These are phyloP conservation scores for Epichloe scottii DNA, from an alignment of 2,329 filamentous ascomycete species.

Conservation along the genomic window DNA sequence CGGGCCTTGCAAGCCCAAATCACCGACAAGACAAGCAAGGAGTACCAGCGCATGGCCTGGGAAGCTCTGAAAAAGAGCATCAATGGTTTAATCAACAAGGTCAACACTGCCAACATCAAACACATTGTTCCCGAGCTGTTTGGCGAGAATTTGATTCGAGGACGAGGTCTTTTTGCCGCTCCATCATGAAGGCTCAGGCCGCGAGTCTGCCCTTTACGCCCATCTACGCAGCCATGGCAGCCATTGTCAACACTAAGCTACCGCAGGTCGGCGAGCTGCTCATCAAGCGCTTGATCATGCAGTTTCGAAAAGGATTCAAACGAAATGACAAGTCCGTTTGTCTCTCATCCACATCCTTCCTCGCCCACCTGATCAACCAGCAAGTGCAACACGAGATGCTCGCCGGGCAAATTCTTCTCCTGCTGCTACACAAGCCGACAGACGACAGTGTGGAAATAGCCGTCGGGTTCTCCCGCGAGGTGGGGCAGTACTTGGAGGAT, in stretches of 20 bases:
- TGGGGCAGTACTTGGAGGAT: conserved; percentile 87
- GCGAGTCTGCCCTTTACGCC: conserved; percentile 92
- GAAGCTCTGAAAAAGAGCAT: conserved; percentile 98
- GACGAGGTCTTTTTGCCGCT: conserved; percentile 81
- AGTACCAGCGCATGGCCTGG: conserved; percentile 99
- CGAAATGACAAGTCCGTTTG: conserved; percentile 96
- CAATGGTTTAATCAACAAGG: conserved; percentile 97
- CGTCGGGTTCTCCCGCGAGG: conserved; percentile 82
- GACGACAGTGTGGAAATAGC: conserved; percentile 98
- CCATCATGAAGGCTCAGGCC: conserved; percentile 97
- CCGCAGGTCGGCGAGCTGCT: conserved; percentile 89
- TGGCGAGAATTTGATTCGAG: conserved; percentile 82
- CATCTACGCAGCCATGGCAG: conserved; percentile 90
- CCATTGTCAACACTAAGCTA: conserved; percentile 95
- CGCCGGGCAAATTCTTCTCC: conserved; percentile 78
- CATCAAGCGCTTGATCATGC: conserved; percentile 70
- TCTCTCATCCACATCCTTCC: conserved; percentile 81
- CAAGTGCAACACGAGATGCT: conserved; percentile 92
- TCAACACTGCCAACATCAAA: conserved; percentile 97
- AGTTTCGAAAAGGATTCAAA: conserved; percentile 92
- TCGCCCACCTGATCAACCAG: conserved; percentile 91
- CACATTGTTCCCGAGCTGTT: conserved; percentile 93
- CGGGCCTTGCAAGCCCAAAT: conserved; percentile 91
- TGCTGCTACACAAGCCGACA: conserved; percentile 90
- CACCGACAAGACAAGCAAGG: conserved; percentile 89